phyloP scores from a whole-genome alignment of 1,139 yeast genomes.

The Candida neerlandica region DNA sequence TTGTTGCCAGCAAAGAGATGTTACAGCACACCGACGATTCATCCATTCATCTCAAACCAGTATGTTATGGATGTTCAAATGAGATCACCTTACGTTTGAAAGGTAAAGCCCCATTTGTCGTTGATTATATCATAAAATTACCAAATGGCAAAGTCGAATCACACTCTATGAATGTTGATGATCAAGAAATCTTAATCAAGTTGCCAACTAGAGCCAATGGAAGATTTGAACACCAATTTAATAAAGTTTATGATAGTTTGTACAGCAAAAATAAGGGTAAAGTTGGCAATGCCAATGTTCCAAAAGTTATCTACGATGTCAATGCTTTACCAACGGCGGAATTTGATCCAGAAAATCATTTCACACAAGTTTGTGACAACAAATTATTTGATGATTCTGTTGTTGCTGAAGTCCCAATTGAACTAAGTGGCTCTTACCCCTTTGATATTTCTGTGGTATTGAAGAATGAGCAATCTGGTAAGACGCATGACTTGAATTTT shows the following conservation, averaged over 20 bases:
- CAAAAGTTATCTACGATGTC: slow-evolving; percentile 59
- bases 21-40: slow-evolving; percentile 23
- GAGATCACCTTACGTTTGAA: slow-evolving; percentile 29
- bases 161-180: slow-evolving; percentile 35
- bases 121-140: slow-evolving; percentile 64
- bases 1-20: slow-evolving; percentile 22
- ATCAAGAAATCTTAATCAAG: slow-evolving; percentile 26
- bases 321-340: slow-evolving; percentile 59
- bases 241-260: slow-evolving; percentile 64
- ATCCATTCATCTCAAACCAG: slow-evolving; percentile 29
- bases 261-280: slow-evolving; percentile 54
- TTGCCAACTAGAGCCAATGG: slow-evolving; percentile 52
- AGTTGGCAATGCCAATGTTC: slow-evolving; percentile 23
- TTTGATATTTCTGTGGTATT: slow-evolving; percentile 57
- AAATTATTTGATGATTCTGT: slow-evolving; percentile 30
- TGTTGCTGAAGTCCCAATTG: slow-evolving; percentile 54
- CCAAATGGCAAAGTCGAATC: slow-evolving; percentile 56
- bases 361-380: slow-evolving; percentile 61
- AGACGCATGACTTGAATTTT: slow-evolving; percentile 16
- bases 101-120: slow-evolving; percentile 74
- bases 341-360: slow-evolving; percentile 50
- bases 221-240: slow-evolving; percentile 59
- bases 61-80: slow-evolving; percentile 37
- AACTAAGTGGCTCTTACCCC: slow-evolving; percentile 65
- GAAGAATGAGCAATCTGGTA: slow-evolving; percentile 38